Conservation (phyloP, 495 filamentous ascomycete species). For the Daldinia vernicosa region DNA sequence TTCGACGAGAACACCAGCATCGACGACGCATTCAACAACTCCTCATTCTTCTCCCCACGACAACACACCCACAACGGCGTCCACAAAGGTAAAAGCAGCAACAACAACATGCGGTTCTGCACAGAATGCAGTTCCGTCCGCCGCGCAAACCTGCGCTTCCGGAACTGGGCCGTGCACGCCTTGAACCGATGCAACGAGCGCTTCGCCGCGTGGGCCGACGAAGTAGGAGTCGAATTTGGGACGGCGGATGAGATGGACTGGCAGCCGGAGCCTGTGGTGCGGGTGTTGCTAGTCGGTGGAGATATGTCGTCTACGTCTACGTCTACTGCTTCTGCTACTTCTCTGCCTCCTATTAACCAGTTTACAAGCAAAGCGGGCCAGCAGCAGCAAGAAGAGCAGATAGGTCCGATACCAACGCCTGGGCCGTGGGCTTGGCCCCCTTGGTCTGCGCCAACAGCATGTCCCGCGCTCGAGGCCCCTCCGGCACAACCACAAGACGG, state of each 20-base stretch:
- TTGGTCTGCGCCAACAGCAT: background rate
- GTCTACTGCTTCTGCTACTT: background rate
- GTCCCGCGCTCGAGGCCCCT: no score
- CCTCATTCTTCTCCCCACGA: background rate
- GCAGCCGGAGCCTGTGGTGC: slow-evolving; percentile 48
- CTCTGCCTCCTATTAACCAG: background rate
- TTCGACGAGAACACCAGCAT: background rate
- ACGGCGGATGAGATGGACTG: slow-evolving; percentile 51
- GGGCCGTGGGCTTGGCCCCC: slow-evolving; percentile 29
- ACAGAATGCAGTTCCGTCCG: slow-evolving; percentile 42
- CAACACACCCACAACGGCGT: background rate
- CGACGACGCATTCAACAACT: background rate
- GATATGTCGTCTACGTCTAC: background rate
- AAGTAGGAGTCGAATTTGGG: slow-evolving; percentile 43
- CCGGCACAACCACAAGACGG: background rate
- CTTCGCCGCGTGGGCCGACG: slow-evolving; percentile 46
- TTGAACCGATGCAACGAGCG: slow-evolving; percentile 17
- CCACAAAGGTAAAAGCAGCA: background rate
- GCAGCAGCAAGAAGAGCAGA: background rate
- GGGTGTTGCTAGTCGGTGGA: slow-evolving; percentile 27
- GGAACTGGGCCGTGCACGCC: slow-evolving; percentile 32
- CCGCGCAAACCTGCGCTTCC: slow-evolving; percentile 42
- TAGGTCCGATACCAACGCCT: slow-evolving; percentile 2
- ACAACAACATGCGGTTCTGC: slow-evolving; percentile 34
- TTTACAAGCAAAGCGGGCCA: background rate